Percentiles rank a stretch among this genome's conserved stretches.
phyloP scores from a whole-genome alignment of 1,284 basidiomycete genomes.

The Exsudoporus floridanus region DNA sequence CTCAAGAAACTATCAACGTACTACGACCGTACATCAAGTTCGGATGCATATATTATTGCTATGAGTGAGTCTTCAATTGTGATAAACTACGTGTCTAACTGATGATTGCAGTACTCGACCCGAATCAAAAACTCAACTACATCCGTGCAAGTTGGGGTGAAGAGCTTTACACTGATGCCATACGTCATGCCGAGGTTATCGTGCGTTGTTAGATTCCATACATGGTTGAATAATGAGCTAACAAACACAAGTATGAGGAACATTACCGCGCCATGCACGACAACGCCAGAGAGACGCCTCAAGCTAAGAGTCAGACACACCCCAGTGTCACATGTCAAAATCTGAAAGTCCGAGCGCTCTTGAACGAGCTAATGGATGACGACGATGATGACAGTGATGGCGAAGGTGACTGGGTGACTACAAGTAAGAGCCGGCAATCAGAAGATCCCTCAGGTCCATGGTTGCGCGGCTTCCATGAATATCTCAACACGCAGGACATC shows the following conservation, averaged over 20 bases:
- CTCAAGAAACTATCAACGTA: neutral
- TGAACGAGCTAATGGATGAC: neutral
- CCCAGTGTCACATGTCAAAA: neutral
- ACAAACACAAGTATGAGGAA: neutral
- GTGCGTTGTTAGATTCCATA: neutral
- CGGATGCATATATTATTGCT: neutral
- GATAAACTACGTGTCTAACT: neutral
- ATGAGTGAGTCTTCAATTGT: neutral
- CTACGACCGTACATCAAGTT: neutral
- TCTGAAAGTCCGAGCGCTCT: neutral
- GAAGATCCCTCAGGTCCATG: neutral
- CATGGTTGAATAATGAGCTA: no score
- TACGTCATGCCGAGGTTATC: no score
- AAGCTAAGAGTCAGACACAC: neutral
- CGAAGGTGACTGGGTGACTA: neutral
- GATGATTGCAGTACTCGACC: neutral
- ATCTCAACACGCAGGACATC: neutral
- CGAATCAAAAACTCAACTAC: neutral
- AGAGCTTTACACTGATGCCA: neutral
- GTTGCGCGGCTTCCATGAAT: neutral
- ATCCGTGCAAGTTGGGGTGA: neutral
- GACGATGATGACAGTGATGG: neutral
- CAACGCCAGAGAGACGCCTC: neutral
- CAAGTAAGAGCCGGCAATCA: neutral
- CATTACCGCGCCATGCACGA: neutral